These are phyloP conservation scores for Paracamarosporium sp. DNA, from an alignment of 2,329 filamentous ascomycete genomes.

Conservation along the genomic window DNA sequence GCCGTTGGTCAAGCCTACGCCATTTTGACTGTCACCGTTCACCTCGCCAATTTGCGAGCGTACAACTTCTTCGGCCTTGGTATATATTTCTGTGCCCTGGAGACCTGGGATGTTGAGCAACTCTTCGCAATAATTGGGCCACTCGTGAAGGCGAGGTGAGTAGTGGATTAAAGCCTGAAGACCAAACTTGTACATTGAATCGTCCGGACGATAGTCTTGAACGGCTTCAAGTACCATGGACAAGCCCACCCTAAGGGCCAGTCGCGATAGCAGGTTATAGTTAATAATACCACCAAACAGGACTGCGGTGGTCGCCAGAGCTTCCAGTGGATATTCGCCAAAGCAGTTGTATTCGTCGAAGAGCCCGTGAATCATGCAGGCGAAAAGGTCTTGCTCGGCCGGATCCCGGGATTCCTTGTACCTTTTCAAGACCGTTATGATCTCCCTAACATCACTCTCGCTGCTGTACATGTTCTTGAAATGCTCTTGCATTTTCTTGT, in stretches of 20 bases:
- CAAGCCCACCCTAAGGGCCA: conserved; percentile 91
- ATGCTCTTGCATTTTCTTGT: conserved; percentile 93
- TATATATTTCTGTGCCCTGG: conserved; percentile 82
- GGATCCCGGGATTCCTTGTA: conserved; percentile 89
- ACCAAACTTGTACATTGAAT: conserved; percentile 98
- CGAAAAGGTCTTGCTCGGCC: conserved; percentile 90
- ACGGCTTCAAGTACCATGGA: conserved; percentile 98
- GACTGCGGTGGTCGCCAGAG: conserved; percentile 92
- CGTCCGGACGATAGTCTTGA: conserved; percentile 79
- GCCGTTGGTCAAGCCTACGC: conserved; percentile 70
- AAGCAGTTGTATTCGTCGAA: conserved; percentile 98
- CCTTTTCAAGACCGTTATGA: conserved; percentile 81
- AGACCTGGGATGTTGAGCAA: conserved; percentile 82
- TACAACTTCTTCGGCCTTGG: conserved; percentile 81
- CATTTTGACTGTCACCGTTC: conserved; percentile 53
- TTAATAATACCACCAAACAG: conserved; percentile 97
- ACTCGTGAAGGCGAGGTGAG: conserved; percentile 81
- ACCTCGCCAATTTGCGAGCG: conserved; percentile 70
- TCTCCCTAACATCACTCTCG: conserved; percentile 83
- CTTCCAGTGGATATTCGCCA: conserved; percentile 93
- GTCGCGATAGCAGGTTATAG: conserved; percentile 85
- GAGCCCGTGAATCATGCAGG: conserved; percentile 97
- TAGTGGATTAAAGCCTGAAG: conserved; percentile 93
- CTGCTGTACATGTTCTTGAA: conserved; percentile 98
- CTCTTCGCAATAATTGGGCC: conserved; percentile 92